phyloP scores from a whole-genome alignment of 73 alveolate species.

The Halteria grandinella region DNA sequence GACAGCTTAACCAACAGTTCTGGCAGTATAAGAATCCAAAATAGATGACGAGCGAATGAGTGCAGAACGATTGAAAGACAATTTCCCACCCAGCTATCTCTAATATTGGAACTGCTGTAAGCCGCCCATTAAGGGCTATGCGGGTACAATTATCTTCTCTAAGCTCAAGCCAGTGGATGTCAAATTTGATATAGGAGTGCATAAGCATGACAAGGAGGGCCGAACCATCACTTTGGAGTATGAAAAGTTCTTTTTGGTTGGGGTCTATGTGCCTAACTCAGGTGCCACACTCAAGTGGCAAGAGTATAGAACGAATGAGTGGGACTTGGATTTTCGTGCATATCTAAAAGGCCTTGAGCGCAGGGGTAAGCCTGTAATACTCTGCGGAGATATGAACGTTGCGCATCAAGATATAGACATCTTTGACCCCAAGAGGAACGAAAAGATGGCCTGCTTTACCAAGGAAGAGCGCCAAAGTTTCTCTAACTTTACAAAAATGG shows the following conservation, averaged over 20 bases:
- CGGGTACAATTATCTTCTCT: conserved; percentile 93
- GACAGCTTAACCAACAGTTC: conserved; percentile 74
- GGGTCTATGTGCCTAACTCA: conserved; percentile 94
- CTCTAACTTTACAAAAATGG: conserved; percentile 66
- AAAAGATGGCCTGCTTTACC: conserved; percentile 87
- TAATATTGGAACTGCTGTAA: conserved; percentile 85
- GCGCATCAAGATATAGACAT: conserved; percentile 91
- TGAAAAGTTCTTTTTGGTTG: conserved; percentile 86
- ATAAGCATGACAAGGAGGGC: conserved; percentile 93
- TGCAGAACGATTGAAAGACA: conserved; percentile 52
- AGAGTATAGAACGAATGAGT: conserved; percentile 86
- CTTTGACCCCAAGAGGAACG: conserved; percentile 83
- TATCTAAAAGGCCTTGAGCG: conserved; percentile 76
- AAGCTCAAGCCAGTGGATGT: conserved; percentile 86
- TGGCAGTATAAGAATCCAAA: conserved; percentile 88
- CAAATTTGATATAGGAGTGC: conserved; percentile 75
- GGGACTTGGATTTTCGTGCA: conserved; percentile 92
- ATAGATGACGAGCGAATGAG: conserved; percentile 73
- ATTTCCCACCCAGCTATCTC: conserved; percentile 69
- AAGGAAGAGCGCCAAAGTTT: conserved; percentile 83
- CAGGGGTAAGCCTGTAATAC: conserved; percentile 75
- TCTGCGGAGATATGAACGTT: conserved; percentile 94
- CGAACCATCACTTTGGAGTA: conserved; percentile 91
- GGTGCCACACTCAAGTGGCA: conserved; percentile 88
- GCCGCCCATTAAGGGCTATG: conserved; percentile 84